phyloP scores from a whole-genome alignment of 2,329 filamentous ascomycete genomes.

The Fusarium coicis region DNA sequence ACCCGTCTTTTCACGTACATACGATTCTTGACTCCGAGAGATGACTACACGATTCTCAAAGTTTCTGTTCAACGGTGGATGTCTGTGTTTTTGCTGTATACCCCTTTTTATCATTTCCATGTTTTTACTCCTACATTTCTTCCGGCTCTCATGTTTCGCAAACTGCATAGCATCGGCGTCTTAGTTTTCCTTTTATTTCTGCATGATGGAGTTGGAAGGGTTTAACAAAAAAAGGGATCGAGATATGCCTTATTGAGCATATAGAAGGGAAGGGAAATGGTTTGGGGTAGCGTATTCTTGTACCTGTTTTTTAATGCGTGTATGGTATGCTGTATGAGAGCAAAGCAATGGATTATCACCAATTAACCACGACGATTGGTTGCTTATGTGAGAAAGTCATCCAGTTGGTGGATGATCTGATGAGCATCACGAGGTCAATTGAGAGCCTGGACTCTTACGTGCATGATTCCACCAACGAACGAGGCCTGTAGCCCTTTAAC shows the following conservation, averaged over 20 bases:
- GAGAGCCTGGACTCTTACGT: conserved; percentile 3
- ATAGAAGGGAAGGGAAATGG: conserved; percentile 10
- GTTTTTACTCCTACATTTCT: conserved; percentile 5
- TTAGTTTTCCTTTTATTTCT: conserved; percentile 25
- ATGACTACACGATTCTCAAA: conserved; percentile 17
- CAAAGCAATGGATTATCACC: conserved; percentile 14
- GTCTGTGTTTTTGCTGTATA: conserved; percentile 41
- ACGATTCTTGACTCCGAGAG: conserved; percentile 6
- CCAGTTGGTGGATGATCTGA: conserved; percentile 24
- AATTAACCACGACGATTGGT: background rate
- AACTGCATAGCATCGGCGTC: conserved; percentile 44
- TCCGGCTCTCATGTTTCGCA: conserved; percentile 25
- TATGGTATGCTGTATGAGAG: conserved; percentile 20
- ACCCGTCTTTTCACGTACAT: conserved; percentile 20
- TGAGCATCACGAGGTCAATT: conserved; percentile 1
- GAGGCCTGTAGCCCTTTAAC: background rate
- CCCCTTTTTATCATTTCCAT: conserved; percentile 26
- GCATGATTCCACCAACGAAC: conserved; percentile 28
- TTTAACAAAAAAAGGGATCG: background rate
- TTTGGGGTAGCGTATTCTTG: conserved; percentile 2
- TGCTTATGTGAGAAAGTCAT: conserved; percentile 6
- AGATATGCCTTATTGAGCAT: background rate
- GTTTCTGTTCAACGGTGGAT: conserved; percentile 28
- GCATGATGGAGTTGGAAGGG: conserved; percentile 36
- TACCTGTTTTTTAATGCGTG: conserved; percentile 1